Percentiles rank a stretch among this genome's conserved stretches.
phyloP scores from a whole-genome alignment of 495 filamentous ascomycete species.

The Penicillium daleae region DNA sequence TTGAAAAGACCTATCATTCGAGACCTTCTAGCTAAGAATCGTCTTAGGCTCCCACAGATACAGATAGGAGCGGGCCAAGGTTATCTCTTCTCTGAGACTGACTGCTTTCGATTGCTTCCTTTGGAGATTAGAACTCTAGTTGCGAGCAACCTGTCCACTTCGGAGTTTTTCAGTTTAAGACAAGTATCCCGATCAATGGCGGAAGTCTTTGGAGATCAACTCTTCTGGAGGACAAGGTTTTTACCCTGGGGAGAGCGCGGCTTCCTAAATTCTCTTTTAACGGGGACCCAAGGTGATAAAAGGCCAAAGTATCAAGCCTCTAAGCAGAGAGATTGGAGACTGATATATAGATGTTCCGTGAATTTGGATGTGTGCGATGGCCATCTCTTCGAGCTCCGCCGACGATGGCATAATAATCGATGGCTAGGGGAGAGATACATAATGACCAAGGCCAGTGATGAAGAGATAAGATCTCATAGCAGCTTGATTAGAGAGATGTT shows the following conservation, averaged over 20 bases:
- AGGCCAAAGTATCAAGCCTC: background rate
- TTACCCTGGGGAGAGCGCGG: constrained; percentile 8
- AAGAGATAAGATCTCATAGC: background rate
- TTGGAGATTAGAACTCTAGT: constrained; percentile 16
- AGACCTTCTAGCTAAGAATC: constrained; percentile 2
- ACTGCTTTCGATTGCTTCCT: constrained; percentile 12
- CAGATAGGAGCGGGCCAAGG: background rate
- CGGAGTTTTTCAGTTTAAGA: constrained; percentile 12
- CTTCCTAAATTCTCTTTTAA: background rate
- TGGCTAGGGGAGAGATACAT: constrained; percentile 7
- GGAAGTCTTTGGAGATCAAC: constrained; percentile 9
- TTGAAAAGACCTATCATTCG: constrained; percentile 5
- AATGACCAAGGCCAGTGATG: constrained; percentile 6
- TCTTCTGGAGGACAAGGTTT: constrained; percentile 9
- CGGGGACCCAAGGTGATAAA: background rate
- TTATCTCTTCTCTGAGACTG: background rate
- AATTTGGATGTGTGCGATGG: background rate
- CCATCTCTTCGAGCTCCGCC: background rate
- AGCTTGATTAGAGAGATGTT: background rate
- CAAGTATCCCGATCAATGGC: constrained; percentile 14
- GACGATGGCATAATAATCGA: constrained; percentile 11
- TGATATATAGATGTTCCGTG: constrained; percentile 5
- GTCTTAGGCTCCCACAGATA: background rate
- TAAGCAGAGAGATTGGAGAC: background rate
- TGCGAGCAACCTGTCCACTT: constrained; percentile 13